phyloP scores from a whole-genome alignment of 139 green algal genomes.

The Pedinophyceae sp. region DNA sequence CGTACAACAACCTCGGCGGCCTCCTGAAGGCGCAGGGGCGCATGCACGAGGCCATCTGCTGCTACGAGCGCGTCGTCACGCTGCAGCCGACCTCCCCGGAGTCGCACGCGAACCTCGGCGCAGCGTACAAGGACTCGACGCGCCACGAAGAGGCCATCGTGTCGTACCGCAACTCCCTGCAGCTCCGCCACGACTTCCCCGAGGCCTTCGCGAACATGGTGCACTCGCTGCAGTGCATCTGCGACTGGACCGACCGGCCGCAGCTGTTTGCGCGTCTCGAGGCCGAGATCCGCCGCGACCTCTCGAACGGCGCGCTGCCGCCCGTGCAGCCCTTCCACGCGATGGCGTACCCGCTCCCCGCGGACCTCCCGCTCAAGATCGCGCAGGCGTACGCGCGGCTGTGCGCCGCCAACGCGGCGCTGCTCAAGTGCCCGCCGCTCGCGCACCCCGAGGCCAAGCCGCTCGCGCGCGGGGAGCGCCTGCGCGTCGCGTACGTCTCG shows the following conservation, averaged over 20 bases:
- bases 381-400: conserved; percentile 14
- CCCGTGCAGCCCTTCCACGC: conserved; percentile 84
- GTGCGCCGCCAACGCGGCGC: conserved; percentile 24
- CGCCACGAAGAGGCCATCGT: conserved; percentile 50
- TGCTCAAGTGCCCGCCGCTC: conserved; percentile 25
- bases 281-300: conserved; percentile 32
- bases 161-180: conserved; percentile 50
- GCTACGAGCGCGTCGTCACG: conserved; percentile 60
- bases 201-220: conserved; percentile 72
- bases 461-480: conserved; percentile 28
- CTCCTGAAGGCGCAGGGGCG: conserved; percentile 41
- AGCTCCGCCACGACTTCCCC: conserved; percentile 47
- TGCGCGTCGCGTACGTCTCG: conserved; percentile 57
- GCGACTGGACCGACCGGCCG: conserved; percentile 60
- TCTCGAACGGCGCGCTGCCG: conserved; percentile 39
- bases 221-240: conserved; percentile 71
- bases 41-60: conserved; percentile 50
- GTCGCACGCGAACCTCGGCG: conserved; percentile 54
- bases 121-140: conserved; percentile 56
- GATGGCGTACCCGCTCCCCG: conserved; percentile 69
- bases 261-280: conserved; percentile 39
- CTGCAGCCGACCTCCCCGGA: conserved; percentile 46
- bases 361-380: conserved; percentile 31
- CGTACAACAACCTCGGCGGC: conserved; percentile 69
- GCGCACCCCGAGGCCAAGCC: conserved; percentile 26